Percentiles rank a stretch among this genome's conserved stretches.
Conservation (phyloP, 176 grass and related monocot genomes). For the Chrysopogon serrulatus region DNA sequence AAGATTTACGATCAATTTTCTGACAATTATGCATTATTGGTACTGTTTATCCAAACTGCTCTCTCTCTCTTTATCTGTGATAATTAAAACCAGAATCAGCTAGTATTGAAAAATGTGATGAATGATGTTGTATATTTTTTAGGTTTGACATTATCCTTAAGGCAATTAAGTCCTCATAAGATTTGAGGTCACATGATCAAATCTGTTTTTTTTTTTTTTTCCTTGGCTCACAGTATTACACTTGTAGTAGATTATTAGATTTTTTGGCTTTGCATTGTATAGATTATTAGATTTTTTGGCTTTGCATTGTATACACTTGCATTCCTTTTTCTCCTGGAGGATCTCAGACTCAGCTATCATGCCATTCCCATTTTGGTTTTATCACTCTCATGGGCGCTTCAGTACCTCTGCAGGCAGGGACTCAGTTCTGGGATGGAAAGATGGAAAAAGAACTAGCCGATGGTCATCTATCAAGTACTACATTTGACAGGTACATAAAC, state of each 20-base stretch:
- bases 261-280: slow-evolving; percentile 6
- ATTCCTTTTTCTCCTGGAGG: background rate
- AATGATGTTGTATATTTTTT: background rate
- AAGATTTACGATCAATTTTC: background rate
- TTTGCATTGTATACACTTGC: background rate
- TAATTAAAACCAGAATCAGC: too few species aligned
- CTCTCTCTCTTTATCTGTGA: background rate
- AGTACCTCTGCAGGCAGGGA: slow-evolving; percentile 69
- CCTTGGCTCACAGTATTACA: background rate
- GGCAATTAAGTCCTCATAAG: background rate
- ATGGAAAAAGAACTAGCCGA: slow-evolving; percentile 87
- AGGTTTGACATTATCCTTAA: background rate
- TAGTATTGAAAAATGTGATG: background rate
- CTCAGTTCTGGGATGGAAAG: slow-evolving; percentile 98
- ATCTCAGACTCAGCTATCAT: background rate
- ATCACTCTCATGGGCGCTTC: background rate
- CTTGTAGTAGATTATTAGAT: background rate
- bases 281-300: too few species aligned
- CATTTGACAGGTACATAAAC: slow-evolving; percentile 80
- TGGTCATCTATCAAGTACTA: slow-evolving; percentile 70
- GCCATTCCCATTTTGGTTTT: background rate
- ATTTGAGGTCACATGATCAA: background rate
- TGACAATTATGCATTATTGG: background rate
- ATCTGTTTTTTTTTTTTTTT: background rate
- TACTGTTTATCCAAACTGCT: background rate